Evolutionary conservation across 1,139 yeast genomes (phyloP), one percentile per base, ranked within the genome.

Genomic region (Schizosaccharomyces versatilis): DNA sequence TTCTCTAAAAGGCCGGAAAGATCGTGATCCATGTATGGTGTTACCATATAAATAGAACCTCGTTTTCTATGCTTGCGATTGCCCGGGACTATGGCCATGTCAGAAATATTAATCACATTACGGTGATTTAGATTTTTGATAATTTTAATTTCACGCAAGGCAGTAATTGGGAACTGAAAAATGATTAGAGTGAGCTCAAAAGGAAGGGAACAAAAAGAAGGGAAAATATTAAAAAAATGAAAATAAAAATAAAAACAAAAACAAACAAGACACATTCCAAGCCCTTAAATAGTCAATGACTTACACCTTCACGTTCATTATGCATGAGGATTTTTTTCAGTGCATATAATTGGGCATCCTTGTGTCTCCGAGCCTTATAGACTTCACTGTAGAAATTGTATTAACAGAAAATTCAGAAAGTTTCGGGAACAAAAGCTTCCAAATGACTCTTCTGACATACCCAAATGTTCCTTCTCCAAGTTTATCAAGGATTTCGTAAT

Each of bases 381-480:
- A 85, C 95, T 53, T 83, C 80, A 17, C 62, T 60, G 24, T 7
- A 6, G 5, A 5, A 24, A 24, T 3, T 24, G 32, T 24, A 24
- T 24, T 24, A 24, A 24, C 5, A 24, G 5, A 24, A 5, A 24
- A 24, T 24, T 24, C 32, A 24, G 32, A 24, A 24, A 24, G 5
- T 5, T 24, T 5, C 5, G 32, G 5, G n/a, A n/a, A 17, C 7
- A 32, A 8, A 14, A 10, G 17, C n/a, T 15, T 24, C 6, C 36
- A 10, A 19, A 24, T 32, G 24, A 6, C 7, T 12, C 12, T 17
- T 5, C n/a, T 32, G 36, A 15, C 84, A 36, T 52, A 61, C 74
- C 74, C 86, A 67, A 90, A 90, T 0, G 98, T 93, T 7, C 98
- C 98, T 66, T 88, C 94, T 1, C 97, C 95, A 57, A 85, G 73